Percentiles rank a stretch among this genome's conserved stretches.
phyloP scores from a whole-genome alignment of 192 early-diverging fungal genomes.

The Geranomyces variabilis region DNA sequence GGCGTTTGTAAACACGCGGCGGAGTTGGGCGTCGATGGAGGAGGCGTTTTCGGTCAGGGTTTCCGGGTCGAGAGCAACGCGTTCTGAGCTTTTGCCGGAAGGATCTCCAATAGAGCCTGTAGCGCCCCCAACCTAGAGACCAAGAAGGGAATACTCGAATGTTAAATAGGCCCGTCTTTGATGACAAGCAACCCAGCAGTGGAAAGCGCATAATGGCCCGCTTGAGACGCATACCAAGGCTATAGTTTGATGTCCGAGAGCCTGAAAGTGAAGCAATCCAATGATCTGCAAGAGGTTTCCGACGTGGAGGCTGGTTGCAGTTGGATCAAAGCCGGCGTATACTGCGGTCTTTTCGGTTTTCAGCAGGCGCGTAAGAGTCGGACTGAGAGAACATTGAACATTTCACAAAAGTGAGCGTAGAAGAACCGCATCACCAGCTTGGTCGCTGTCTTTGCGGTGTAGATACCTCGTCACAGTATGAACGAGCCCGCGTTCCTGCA shows the following conservation, averaged over 20 bases:
- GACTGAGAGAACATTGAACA: no score
- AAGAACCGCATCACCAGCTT: no score
- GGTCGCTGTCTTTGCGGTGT: no score
- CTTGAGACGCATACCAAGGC: constrained; percentile 64
- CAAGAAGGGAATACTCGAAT: neutral
- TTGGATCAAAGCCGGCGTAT: constrained; percentile 95
- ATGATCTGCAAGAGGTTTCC: constrained; percentile 89
- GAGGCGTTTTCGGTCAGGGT: constrained; percentile 64
- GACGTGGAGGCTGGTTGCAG: constrained; percentile 84
- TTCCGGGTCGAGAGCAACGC: constrained; percentile 63
- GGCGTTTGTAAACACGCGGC: constrained; percentile 63
- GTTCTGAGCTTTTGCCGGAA: constrained; percentile 81
- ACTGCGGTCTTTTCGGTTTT: constrained; percentile 33
- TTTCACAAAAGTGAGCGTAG: no score
- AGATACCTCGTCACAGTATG: no score
- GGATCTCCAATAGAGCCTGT: constrained; percentile 95
- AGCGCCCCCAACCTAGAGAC: constrained; percentile 69
- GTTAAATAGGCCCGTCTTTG: no score
- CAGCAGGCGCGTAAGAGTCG: constrained; percentile 8
- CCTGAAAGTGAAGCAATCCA: constrained; percentile 83
- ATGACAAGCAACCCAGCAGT: no score
- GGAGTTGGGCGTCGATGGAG: constrained; percentile 73
- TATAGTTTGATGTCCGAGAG: constrained; percentile 78
- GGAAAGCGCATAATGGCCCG: no score
- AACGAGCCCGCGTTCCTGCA: no score